Conservation (phyloP, 1,284 basidiomycete species). For the Microbotryum scabiosae region DNA sequence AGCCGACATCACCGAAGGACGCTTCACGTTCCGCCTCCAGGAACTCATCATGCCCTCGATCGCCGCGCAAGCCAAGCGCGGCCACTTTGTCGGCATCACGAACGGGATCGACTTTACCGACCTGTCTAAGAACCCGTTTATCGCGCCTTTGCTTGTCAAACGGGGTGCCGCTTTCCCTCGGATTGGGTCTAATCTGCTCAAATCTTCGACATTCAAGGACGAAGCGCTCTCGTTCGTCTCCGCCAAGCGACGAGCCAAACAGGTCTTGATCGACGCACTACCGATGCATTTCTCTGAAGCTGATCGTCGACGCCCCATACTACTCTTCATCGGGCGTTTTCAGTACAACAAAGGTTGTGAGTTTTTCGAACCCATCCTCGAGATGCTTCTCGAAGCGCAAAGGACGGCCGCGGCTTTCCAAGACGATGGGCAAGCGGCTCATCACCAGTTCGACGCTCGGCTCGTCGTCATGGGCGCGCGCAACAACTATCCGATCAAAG, state of each 20-base stretch:
- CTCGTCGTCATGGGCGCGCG: slow-evolving; percentile 22
- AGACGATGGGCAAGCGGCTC: too few species aligned
- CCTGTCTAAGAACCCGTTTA: slow-evolving; percentile 17
- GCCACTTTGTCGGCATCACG: slow-evolving; percentile 20
- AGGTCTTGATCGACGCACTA: slow-evolving; percentile 2
- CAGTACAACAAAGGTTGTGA: slow-evolving; percentile 29
- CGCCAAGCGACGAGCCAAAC: slow-evolving; percentile 15
- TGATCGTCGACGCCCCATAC: slow-evolving; percentile 6
- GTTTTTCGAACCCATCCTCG: slow-evolving; percentile 17
- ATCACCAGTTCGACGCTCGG: not conserved
- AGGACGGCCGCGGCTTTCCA: too few species aligned
- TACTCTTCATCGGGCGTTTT: slow-evolving; percentile 26
- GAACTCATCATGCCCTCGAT: slow-evolving; percentile 27
- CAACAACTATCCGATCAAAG: slow-evolving; percentile 22
- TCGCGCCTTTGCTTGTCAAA: not conserved
- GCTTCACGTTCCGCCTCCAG: slow-evolving; percentile 19
- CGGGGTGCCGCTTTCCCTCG: slow-evolving; percentile 12
- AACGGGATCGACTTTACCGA: slow-evolving; percentile 24
- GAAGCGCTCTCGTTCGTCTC: not conserved
- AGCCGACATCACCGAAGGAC: slow-evolving; percentile 14
- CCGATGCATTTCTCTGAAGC: slow-evolving; percentile 7
- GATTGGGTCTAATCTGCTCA: not conserved
- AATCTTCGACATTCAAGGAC: not conserved
- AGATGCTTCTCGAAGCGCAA: not conserved
- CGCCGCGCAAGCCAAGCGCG: not conserved